Percentiles rank a stretch among this genome's conserved stretches.
Evolutionary conservation across 1,284 basidiomycete genomes (phyloP).

Genomic region (Austroboletus novae-zelandiae): DNA sequence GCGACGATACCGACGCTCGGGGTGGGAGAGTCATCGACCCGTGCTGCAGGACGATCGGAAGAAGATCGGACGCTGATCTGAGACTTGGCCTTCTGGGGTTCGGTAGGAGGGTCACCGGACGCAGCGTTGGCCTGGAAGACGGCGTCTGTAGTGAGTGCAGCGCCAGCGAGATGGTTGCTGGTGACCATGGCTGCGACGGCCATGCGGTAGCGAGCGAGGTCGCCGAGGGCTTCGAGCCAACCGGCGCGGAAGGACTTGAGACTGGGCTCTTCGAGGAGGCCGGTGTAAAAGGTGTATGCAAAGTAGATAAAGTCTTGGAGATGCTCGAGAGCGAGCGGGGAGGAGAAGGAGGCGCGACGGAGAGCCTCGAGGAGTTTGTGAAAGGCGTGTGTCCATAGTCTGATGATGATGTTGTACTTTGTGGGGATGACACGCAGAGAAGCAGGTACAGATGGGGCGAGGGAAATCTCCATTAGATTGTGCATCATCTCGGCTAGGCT

Average conservation of each 20-base stretch:
- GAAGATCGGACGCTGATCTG: conserved; percentile 38
- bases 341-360: conserved; percentile 73
- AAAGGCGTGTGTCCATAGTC: conserved; percentile 92
- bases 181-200: conserved; percentile 76
- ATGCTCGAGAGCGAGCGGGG: conserved; percentile 66
- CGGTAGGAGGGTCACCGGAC: conserved; percentile 21
- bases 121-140: conserved; percentile 39
- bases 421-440: conserved; percentile 86
- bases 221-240: conserved; percentile 96
- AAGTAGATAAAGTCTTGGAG: conserved; percentile 93
- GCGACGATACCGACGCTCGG: conserved; percentile 87
- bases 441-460: conserved; percentile 83
- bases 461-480: conserved; percentile 82
- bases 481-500: conserved; percentile 90
- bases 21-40: conserved; percentile 65
- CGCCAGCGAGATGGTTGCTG: conserved; percentile 36
- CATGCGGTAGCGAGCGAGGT: conserved; percentile 94
- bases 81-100: conserved; percentile 23
- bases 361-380: conserved; percentile 89
- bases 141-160: conserved; percentile 47
- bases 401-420: conserved; percentile 93
- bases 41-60: conserved; percentile 51
- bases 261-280: conserved; percentile 80
- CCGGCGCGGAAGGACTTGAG: conserved; percentile 72
- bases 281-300: conserved; percentile 92